Evolutionary conservation across 768 basidiomycete species (phyloP), one percentile per base, ranked within the genome.

Genomic region (Favolaschia claudopus): DNA sequence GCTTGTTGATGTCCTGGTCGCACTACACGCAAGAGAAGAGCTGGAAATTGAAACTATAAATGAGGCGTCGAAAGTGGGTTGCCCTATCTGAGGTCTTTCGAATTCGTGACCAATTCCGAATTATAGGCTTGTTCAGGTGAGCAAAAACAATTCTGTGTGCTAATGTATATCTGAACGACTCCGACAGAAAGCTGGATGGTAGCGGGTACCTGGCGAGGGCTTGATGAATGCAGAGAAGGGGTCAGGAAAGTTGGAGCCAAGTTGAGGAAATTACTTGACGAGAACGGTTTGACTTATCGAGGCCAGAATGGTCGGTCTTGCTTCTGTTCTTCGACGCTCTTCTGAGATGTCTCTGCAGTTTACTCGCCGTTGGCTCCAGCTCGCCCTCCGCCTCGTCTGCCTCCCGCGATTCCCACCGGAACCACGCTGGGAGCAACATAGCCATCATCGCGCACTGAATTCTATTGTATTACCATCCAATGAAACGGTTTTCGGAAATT

Each of bases 1-100:
- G 12, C 79, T 93, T 27, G 85, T 91, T 27, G 92, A 93, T 63
- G 77, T 93, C 48, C 76, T 91, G 57, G 79, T 89, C 46, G 88
- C 83, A n/a, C 81, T 94, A 29, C 89, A 94, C 67, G 72, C 76
- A 28, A 79, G 83, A 49, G 77, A 79, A 22, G 89, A 91, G 61
- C 81, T 93, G 37, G 89, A 93, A 64, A 76, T 89, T n/a, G 89
- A 89, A 62, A 93, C 92, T 7, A 70, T 93, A 38, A 87, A 85
- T 67, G 85, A 82, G 37, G 89, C 89, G 7, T 87, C 86, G 45
- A 84, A 80, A 4, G 15, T 50, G 22, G 28, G 13, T 36, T 51
- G 14, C 32, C n/a, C 34, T n/a, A 17, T 29, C 3, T 17, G 12
- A 8, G 31, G 22, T 37, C 33, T 14, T 12, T 27, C 46, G 24